Base-by-base conservation (phyloP, 495 filamentous ascomycete species). In the Letharia lupina region DNA sequence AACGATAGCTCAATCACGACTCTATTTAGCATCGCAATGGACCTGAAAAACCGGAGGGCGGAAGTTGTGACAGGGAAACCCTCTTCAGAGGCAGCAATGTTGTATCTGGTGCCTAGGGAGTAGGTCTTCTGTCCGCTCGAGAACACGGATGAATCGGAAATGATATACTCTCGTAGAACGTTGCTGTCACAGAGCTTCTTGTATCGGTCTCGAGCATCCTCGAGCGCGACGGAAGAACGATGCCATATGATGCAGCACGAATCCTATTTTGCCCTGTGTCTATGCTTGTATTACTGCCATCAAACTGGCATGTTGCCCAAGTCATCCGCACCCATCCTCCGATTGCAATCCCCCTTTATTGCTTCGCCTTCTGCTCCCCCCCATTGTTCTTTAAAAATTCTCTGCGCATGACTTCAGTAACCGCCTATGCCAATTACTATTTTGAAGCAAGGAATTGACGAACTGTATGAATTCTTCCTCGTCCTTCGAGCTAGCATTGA, bases 381-480 rank as follows among this genome's bases (percentile, higher is more conserved):
- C 75, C 80, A 62, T 91, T 87, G 60, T 86, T 81, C 72, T 89
- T 88, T 70, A 94, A 70, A 76, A 93, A 94, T 64, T 93, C 87
- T 83, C 90, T 94, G 66, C 11, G 28, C 42, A 23, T 11, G 33
- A 7, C 59, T 45, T 64, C 48, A 72, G 23, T 57, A 62, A 23
- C 37, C 31, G 70, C 78, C 69, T 81, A 77, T 23, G 15, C 31
- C 4, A 7, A 3, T 2, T 13, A 37, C 12, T 9, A 10, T 37
- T 37, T 20, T 40, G 52, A 42, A 69, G 8, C 37, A 44, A 20
- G 18, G 10, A 33, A n/a, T 20, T 0, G 23, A 67, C 68, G 45
- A 85, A 98, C 93, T 96, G 91, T 82, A 98, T 94, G 80, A 97
- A 98, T 71, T 87, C 87, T 81, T 95, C 92, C 84, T 98, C 93